A percentile compares a stretch with the other conserved stretches of the same genome.
Evolutionary conservation across 345 rosid genomes (phyloP).

Genomic region (Jatropha curcas): DNA sequence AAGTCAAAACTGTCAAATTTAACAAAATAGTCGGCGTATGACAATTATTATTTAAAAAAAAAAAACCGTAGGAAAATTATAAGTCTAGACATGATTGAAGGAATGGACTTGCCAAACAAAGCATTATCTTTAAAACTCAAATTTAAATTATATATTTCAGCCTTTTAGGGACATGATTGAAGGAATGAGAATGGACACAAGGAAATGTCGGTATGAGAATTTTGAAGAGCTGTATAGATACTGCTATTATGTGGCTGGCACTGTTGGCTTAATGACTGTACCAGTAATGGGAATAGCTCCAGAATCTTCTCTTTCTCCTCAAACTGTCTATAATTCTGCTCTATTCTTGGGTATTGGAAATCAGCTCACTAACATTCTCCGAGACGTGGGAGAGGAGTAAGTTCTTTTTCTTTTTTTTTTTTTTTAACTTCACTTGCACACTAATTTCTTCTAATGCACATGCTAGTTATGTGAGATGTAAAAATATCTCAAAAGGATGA

Average conservation of each 20-base stretch:
- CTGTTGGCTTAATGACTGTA: constrained; percentile 59
- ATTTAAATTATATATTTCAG: constrained; percentile 18
- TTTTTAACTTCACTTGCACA: no score
- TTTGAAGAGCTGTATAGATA: constrained; percentile 57
- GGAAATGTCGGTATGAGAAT: constrained; percentile 42
- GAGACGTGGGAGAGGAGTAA: constrained; percentile 70
- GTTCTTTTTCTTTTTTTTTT: no score
- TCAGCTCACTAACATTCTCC: constrained; percentile 61
- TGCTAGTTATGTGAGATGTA: no score
- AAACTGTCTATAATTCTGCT: constrained; percentile 44
- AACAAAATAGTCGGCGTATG: no score
- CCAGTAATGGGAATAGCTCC: constrained; percentile 66
- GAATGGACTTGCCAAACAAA: no score
- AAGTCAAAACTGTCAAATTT: no score
- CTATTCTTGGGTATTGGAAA: constrained; percentile 57
- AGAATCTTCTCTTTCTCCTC: constrained; percentile 36
- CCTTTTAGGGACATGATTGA: constrained; percentile 66
- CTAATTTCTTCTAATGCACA: no score
- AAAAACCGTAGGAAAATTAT: no score
- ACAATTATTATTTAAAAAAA: no score
- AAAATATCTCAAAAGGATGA: no score
- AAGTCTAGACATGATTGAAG: no score
- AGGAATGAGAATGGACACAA: constrained; percentile 65
- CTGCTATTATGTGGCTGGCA: constrained; percentile 61
- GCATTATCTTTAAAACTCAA: no score